Base-by-base conservation (phyloP, 345 rosid genomes). In the Lepidium aucheri region DNA sequence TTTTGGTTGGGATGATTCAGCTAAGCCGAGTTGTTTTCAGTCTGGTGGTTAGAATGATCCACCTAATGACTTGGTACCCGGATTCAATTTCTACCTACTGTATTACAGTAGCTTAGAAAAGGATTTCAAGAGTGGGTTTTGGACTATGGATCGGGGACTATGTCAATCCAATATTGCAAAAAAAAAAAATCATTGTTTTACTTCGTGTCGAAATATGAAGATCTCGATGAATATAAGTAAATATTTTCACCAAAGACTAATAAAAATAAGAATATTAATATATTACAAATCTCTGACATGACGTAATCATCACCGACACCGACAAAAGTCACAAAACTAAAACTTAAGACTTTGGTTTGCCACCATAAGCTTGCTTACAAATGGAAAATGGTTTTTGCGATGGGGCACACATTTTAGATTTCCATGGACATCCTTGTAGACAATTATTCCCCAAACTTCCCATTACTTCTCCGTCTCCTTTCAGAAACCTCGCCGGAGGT, bases 391-490 rank as follows among this genome's bases (percentile, higher is more conserved):
- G 77, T 69, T 93, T 93, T 77, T 93, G 98, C 22, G 90, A 80
- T 17, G 94, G 91, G 35, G 67, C 65, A 57, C 98, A 93, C 63
- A 93, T 83, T 84, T 77, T 81, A 18, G 86, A 83, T 39, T 84
- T 76, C n/a, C 78, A 82, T 42, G 98, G 95, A 73, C 98, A 93
- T 44, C 59, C 84, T 68, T 66, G 73, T 40, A 89, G 83, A 68
- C 98, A 93, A 74, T 93, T 93, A 83, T 90, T 80, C 65, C 93
- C 98, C 64, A 93, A 67, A 74, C 97, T 93, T 15, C 98, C 96
- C 64, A 79, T 64, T 10, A 92, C 84, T 42, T 72, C 52, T 12
- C 41, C 33, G 10, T 69, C 78, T 0, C 64, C 28, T 28, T 65
- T 32, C 59, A 93, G 74, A 17, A 86, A 78, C 5, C 72, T 82